phyloP scores from a whole-genome alignment of 2,329 filamentous ascomycete species.

The Colletotrichum limetticola region DNA sequence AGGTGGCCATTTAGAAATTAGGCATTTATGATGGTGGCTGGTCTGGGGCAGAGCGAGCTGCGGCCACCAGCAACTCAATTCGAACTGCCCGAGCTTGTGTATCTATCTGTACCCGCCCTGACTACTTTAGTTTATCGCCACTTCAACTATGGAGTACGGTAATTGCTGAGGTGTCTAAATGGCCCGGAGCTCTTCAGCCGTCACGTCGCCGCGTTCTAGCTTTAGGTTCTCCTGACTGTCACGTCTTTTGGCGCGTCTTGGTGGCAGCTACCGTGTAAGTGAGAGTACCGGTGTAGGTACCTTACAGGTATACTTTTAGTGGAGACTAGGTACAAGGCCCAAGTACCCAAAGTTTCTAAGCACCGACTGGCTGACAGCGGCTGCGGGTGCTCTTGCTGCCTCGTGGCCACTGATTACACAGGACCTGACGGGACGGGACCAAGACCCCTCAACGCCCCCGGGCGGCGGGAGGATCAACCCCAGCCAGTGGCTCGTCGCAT shows the following conservation, averaged over 20 bases:
- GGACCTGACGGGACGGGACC: constrained; percentile 4
- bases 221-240: not conserved
- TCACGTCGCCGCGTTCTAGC: not conserved
- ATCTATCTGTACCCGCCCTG: not conserved
- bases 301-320: not conserved
- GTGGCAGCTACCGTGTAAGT: not conserved
- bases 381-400: constrained; percentile 10
- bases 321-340: not conserved
- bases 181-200: not conserved
- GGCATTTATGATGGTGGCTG: not conserved
- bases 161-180: not conserved
- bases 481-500: constrained; percentile 26
- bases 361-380: constrained; percentile 7
- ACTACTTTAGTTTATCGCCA: not conserved
- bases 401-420: constrained; percentile 22
- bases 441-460: not conserved
- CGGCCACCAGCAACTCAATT: not conserved
- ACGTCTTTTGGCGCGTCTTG: not conserved
- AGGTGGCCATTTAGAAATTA: not conserved
- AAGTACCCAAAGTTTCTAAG: not conserved
- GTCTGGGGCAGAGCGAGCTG: not conserved
- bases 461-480: not conserved
- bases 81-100: not conserved
- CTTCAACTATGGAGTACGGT: not conserved
- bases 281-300: not conserved